phyloP scores from a whole-genome alignment of 805 yeast species.

The Starmerella apicola region DNA sequence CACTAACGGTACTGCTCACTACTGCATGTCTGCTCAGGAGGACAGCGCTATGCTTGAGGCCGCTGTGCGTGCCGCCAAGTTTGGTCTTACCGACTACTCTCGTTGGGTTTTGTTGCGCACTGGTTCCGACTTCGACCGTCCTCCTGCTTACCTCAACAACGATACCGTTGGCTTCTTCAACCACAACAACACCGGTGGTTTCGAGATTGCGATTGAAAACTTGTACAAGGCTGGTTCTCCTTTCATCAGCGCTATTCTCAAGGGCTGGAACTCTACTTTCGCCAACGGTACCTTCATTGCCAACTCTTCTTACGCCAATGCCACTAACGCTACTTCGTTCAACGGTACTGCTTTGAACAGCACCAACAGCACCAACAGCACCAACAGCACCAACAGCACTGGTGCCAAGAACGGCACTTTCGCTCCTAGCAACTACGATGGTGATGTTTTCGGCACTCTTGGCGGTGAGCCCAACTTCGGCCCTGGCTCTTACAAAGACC shows the following conservation, averaged over 20 bases:
- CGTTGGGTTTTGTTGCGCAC: slow-evolving; percentile 51
- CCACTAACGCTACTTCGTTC: slow-evolving; percentile 34
- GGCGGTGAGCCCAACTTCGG: slow-evolving; percentile 34
- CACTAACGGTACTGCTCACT: slow-evolving; percentile 47
- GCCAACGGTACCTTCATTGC: slow-evolving; percentile 31
- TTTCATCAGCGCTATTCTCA: slow-evolving; percentile 40
- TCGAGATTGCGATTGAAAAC: slow-evolving; percentile 37
- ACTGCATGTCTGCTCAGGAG: slow-evolving; percentile 55
- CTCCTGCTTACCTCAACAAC: slow-evolving; percentile 35
- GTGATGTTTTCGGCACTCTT: slow-evolving; percentile 47
- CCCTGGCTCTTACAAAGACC: slow-evolving; percentile 10
- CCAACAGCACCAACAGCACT: slow-evolving; percentile 29
- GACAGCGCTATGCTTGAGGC: slow-evolving; percentile 56
- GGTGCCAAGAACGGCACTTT: slow-evolving; percentile 14
- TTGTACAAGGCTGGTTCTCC: slow-evolving; percentile 44
- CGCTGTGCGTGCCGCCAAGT: slow-evolving; percentile 40
- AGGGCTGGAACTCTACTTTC: slow-evolving; percentile 29
- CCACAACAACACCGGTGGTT: slow-evolving; percentile 41
- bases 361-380: slow-evolving; percentile 3
- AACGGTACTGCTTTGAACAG: slow-evolving; percentile 31
- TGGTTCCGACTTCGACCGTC: slow-evolving; percentile 45
- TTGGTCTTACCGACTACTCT: slow-evolving; percentile 44
- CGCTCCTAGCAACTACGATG: slow-evolving; percentile 42
- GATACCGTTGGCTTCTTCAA: slow-evolving; percentile 41
- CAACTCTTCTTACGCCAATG: slow-evolving; percentile 40